phyloP scores from a whole-genome alignment of 306 rosid species.

The Prunus dulcis region DNA sequence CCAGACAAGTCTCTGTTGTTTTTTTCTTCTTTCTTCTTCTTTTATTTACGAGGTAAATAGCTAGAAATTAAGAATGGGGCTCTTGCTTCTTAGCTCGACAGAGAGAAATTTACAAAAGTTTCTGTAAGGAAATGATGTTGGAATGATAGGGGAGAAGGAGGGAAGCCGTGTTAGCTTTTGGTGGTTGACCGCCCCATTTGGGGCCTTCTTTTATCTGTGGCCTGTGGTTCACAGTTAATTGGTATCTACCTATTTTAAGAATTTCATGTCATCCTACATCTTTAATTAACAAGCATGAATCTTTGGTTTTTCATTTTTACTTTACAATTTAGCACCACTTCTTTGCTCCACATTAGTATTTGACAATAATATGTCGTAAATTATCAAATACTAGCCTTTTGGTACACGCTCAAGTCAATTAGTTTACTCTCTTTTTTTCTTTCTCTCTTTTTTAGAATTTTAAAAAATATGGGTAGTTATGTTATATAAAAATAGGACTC shows the following conservation, averaged over 20 bases:
- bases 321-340: no score
- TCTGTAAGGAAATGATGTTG: conserved; percentile 5
- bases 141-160: conserved; percentile 18
- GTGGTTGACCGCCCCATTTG: conserved; percentile 16
- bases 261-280: neutral
- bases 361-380: no score
- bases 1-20: neutral
- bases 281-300: no score
- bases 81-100: neutral
- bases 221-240: neutral
- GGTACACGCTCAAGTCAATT: no score
- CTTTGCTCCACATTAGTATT: no score
- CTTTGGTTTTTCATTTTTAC: no score
- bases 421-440: no score
- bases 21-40: neutral
- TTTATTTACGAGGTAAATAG: neutral
- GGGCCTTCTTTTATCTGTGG: conserved; percentile 9
- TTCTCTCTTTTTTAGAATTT: no score
- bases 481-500: no score
- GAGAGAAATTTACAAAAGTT: neutral
- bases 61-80: neutral
- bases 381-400: no score
- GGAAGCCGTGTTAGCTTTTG: conserved; percentile 19
- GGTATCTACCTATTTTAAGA: conserved; percentile 16
- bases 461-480: no score